Base-by-base conservation (phyloP, 192 early-diverging fungal genomes). In the Endogone sp. region DNA sequence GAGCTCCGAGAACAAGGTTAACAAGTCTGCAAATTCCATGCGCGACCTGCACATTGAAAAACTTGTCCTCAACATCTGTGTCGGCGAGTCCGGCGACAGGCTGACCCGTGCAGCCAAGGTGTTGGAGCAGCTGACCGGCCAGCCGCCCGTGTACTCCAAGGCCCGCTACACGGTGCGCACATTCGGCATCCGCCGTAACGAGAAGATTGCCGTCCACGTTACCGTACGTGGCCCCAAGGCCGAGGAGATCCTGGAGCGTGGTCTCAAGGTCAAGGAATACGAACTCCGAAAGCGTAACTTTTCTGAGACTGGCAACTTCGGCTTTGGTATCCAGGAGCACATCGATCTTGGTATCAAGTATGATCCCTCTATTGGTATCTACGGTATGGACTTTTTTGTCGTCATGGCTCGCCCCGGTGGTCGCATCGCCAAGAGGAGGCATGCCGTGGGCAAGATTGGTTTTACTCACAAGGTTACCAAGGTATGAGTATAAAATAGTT, bases 341-440 rank as follows among this genome's bases (percentile, higher is more conserved):
- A 99, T 99, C 75, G 98, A 98, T 88, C 89, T 99, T 83, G 96
- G 95, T 81, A 98, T 99, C 90, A 98, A 99, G 91, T 98, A 98
- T 87, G 97, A 98, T 83, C 95, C 97, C 68, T 89, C 90, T 79
- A 97, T 99, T 73, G 97, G 95, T 91, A 94, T 95, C 75, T 95
- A 94, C 81, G 89, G 87, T 74, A 85, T 82, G 86, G 79, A 80
- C 60, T 81, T 80, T 74, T 76, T 75, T 8, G 91, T 97, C 75
- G 93, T 94, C 81, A 95, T 99, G 94, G 92, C 93, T 72, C 93
- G 98, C 76, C 95, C 96, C 69, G 98, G 98, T 77, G 87, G 88
- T 93, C 94, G 96, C 74, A 90, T 99, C 69, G 81, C 95, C 64
- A 92, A 93, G 75, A 93, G 97, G 82, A 94, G 95, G 90, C 91